Base-by-base conservation (phyloP, 805 yeast species). In the Lachancea cidri region DNA sequence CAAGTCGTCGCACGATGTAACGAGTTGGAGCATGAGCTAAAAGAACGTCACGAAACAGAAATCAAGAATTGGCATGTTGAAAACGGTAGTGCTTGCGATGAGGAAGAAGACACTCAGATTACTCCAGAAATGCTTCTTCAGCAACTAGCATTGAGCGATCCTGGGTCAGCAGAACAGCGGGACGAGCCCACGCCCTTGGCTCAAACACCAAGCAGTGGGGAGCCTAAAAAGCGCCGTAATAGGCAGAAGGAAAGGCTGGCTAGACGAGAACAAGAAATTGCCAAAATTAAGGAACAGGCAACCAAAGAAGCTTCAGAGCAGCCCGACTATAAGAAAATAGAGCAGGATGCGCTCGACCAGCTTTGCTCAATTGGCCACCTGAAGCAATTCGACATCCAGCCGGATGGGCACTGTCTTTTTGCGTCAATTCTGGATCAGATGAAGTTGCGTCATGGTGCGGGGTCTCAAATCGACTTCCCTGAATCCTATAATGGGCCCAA, bases 381-480 rank as follows among this genome's bases (percentile, higher is more conserved):
- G n/a, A 55, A 48, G 16, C 79, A 81, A 48, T 64, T 71, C 46
- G 95, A 88, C 49, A 84, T 88, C 35, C 68, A 73, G 45, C 95
- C 98, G 0, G 98, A 91, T 61, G 98, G 98, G 0, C 91, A 91
- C 60, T 93, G 98, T 70, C 66, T 91, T 24, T 93, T 87, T 68
- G 85, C 91, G 3, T 82, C 96, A 0, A 73, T 91, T 15, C 70
- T 81, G 17, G 96, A 91, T 58, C 98, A 91, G 56, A 64, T 91
- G 46, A 49, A 57, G 35, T 43, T 54, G 3, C 74, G 95, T 17
- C 86, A 76, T 22, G 64, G 55, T 2, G 15, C 34, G 4, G 44
- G 39, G 3, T 33, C 29, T n/a, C 13, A 3, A 5, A 48, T 57
- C 30, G 46, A 46, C 3, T 19, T 47, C 29, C 41, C 43, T 2